A percentile compares a stretch with the other conserved stretches of the same genome.
Evolutionary conservation across 1,139 yeast species (phyloP).

Genomic region (Sugiyamaella pinicola): DNA sequence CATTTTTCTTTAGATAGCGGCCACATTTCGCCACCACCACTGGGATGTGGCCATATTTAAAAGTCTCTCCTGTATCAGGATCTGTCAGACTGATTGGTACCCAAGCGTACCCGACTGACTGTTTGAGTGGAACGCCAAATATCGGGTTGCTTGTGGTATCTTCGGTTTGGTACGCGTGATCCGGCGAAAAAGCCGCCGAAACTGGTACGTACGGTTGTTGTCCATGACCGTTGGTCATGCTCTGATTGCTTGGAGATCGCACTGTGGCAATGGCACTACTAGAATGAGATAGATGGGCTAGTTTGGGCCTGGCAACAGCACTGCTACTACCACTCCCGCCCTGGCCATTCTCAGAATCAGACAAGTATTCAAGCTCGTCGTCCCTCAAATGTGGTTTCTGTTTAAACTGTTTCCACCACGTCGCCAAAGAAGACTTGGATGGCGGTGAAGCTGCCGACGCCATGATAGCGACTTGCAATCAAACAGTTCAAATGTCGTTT

Average conservation of each 20-base stretch:
- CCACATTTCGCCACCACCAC: slow-evolving; percentile 97
- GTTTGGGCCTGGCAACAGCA: slow-evolving; percentile 30
- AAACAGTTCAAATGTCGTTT: too few species aligned
- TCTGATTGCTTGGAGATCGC: slow-evolving; percentile 17
- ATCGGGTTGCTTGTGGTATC: slow-evolving; percentile 48
- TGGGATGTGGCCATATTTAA: slow-evolving; percentile 79
- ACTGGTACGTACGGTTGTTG: too few species aligned
- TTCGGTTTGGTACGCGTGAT: slow-evolving; percentile 11
- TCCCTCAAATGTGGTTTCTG: slow-evolving; percentile 21
- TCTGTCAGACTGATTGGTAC: slow-evolving; percentile 69
- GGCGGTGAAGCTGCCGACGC: slow-evolving; percentile 36
- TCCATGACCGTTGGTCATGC: slow-evolving; percentile 28
- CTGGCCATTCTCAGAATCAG: slow-evolving; percentile 7
- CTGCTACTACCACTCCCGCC: not conserved
- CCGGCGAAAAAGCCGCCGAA: slow-evolving; percentile 27
- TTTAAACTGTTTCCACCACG: slow-evolving; percentile 51
- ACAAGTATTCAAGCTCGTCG: slow-evolving; percentile 15
- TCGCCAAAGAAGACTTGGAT: slow-evolving; percentile 40
- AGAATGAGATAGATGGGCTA: slow-evolving; percentile 40
- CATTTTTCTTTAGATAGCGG: slow-evolving; percentile 71
- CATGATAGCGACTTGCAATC: not conserved
- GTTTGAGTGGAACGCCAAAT: slow-evolving; percentile 81
- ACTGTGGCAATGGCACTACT: slow-evolving; percentile 31
- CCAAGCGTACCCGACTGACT: slow-evolving; percentile 71
- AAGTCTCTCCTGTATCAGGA: slow-evolving; percentile 50